Percentiles rank a stretch among this genome's conserved stretches.
phyloP scores from a whole-genome alignment of 2,329 filamentous ascomycete species.

The Diplodia corticola region DNA sequence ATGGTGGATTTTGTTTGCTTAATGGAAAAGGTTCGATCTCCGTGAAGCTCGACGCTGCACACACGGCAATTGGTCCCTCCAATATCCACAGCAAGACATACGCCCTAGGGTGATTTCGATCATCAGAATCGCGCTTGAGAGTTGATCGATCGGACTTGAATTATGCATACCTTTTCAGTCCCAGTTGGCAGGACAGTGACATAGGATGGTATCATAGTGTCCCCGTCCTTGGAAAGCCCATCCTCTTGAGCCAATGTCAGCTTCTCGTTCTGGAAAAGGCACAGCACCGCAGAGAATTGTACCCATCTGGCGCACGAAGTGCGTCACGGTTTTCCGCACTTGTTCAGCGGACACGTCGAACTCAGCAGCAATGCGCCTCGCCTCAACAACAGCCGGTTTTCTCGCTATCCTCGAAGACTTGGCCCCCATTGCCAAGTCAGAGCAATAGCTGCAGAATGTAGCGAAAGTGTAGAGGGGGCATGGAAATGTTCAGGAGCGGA shows the following conservation, averaged over 20 bases:
- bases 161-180: slow-evolving; percentile 7
- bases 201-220: slow-evolving; percentile 19
- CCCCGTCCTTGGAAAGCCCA: slow-evolving; percentile 16
- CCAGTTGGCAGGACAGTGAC: slow-evolving; percentile 3
- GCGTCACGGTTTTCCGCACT: slow-evolving; percentile 1
- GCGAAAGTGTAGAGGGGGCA: not conserved
- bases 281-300: not conserved
- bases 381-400: slow-evolving; percentile 10
- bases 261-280: not conserved
- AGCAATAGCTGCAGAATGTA: not conserved
- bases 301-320: slow-evolving; percentile 19
- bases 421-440: slow-evolving; percentile 11
- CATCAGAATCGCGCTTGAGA: not conserved
- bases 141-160: not conserved
- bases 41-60: slow-evolving; percentile 85
- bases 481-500: not conserved
- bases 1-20: slow-evolving; percentile 96
- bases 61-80: slow-evolving; percentile 94
- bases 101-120: slow-evolving; percentile 58
- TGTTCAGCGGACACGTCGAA: slow-evolving; percentile 10
- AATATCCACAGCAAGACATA: slow-evolving; percentile 89
- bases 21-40: slow-evolving; percentile 61
- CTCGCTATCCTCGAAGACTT: slow-evolving; percentile 16
- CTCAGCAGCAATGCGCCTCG: slow-evolving; percentile 11
- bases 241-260: slow-evolving; percentile 1